Evolutionary conservation across 805 yeast genomes (phyloP), one percentile per base, ranked within the genome.

Genomic region (Zygotorulaspora chibaensis): DNA sequence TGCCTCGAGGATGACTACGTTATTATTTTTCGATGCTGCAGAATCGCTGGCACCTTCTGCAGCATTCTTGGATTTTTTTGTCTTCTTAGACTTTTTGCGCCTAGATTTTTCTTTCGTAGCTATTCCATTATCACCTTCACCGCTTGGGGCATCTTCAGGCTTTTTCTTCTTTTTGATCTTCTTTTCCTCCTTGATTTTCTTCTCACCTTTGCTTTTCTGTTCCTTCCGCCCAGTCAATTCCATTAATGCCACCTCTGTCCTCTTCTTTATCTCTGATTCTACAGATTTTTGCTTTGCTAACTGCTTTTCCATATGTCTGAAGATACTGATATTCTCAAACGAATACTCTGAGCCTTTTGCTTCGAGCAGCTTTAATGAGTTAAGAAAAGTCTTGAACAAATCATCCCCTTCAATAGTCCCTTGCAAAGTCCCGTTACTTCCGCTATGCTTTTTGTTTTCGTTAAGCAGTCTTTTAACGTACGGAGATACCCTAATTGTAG

Each of bases 321-420:
- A 50, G 6, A 62, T 46, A 47, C 62, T 62, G 5, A 63, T 42
- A 13, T 59, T 56, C n/a, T 56, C 54, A 36, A 54, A 56, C 15
- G 52, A 40, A 34, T 54, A 61, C 3, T 52, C 52, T n/a, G 54
- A 35, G 6, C 54, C 48, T 18, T 52, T 54, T 23, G 54, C 56
- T 17, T 53, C 50, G 28, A 58, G 37, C 8, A 55, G 28, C 13
- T 56, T 56, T 43, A 58, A 45, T 3, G 67, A 55, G 35, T 67
- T 59, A 39, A 63, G 29, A 38, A 69, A 69, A 0, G 59, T 57
- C 38, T 63, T 54, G 39, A 57, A 69, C 6, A 60, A 45, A 3
- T 57, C 55, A 48, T 65, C 68, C 38, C 51, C 50, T 8, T 54
- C 59, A 25, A 70, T 55, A 3, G 69, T 65, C 1, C 68, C 69